A percentile compares a stretch with the other conserved stretches of the same genome.
These are phyloP conservation scores for Leptographium flavum DNA, from an alignment of 2,329 filamentous ascomycete species.

Conservation along the genomic window DNA sequence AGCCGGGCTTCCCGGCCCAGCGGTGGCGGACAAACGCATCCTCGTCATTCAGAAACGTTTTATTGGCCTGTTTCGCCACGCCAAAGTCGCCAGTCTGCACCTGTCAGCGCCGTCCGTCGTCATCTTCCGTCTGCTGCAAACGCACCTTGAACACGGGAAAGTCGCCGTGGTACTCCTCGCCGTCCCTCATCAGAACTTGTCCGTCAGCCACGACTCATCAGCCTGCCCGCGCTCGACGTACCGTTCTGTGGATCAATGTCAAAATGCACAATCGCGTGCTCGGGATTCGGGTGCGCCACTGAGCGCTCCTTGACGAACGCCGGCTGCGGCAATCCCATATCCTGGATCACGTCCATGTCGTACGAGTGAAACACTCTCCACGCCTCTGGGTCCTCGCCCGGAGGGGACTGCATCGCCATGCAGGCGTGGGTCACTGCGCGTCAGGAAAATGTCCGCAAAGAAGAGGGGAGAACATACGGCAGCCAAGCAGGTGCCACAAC, in stretches of 20 bases:
- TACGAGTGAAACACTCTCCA: no score
- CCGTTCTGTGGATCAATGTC: constrained; percentile 7
- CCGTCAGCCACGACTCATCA: no score
- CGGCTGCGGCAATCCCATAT: no score
- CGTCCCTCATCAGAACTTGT: constrained; percentile 1
- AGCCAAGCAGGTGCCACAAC: constrained; percentile 2
- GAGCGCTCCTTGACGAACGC: background rate
- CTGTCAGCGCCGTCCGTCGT: background rate
- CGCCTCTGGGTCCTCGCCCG: background rate
- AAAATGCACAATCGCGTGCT: constrained; percentile 4
- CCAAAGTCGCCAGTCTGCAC: background rate
- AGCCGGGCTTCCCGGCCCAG: background rate
- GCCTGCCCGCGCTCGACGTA: no score
- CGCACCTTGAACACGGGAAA: constrained; percentile 6
- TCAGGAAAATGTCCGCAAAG: no score
- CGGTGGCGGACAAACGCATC: background rate
- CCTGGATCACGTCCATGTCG: no score
- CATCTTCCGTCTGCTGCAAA: background rate
- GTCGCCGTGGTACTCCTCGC: background rate
- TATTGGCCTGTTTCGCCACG: background rate
- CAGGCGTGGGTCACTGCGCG: constrained; percentile 1
- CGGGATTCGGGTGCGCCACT: background rate
- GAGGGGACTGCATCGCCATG: constrained; percentile 3
- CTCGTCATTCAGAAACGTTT: background rate
- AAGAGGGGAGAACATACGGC: background rate